Evolutionary conservation across 805 yeast genomes (phyloP), one percentile per base, ranked within the genome.

Genomic region (Ogataea nonfermentans): DNA sequence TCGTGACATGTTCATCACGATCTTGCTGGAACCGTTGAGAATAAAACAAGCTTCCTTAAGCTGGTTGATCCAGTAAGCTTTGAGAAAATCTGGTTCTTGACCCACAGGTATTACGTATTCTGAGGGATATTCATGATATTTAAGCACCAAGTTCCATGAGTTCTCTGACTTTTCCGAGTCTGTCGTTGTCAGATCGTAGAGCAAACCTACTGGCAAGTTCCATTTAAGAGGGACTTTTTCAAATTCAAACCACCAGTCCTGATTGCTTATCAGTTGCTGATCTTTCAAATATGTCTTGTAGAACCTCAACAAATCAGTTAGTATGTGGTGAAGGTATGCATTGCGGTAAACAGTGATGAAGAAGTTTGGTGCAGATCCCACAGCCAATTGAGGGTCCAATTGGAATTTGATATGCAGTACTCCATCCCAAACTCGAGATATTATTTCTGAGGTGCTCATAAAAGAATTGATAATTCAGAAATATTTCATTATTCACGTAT

Each of bases 21-120:
- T 73, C 45, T 84, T 87, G 5, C 95, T 73, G n/a, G 78, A 74
- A 0, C 95, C 95, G 48, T 81, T 78, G 25, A 84, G 59, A 0
- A 88, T 76, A 53, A 72, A 87, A 52, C 88, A 79, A 4, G 88
- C 74, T 55, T 91, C 97, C 53, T 93, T 91, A 56, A 88, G 63
- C 43, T 79, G 88, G 56, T 91, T 89, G 44, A 80, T 65, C 81
- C 93, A 81, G 35, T 76, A 71, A 35, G 71, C 74, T 31, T 62
- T 69, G 42, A 78, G 48, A 9, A 68, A 55, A 7, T 24, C 51
- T 6, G 37, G 19, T 8, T 41, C 38, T 1, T 44, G 34, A 2
- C 51, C 52, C 2, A 61, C 39, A 32, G 76, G 68, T 10, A 76
- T 64, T 15, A 82, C 51, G 19, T 65, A 59, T 4, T 67, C 71